phyloP scores from a whole-genome alignment of 495 filamentous ascomycete genomes.

The Penicilliopsis zonata region DNA sequence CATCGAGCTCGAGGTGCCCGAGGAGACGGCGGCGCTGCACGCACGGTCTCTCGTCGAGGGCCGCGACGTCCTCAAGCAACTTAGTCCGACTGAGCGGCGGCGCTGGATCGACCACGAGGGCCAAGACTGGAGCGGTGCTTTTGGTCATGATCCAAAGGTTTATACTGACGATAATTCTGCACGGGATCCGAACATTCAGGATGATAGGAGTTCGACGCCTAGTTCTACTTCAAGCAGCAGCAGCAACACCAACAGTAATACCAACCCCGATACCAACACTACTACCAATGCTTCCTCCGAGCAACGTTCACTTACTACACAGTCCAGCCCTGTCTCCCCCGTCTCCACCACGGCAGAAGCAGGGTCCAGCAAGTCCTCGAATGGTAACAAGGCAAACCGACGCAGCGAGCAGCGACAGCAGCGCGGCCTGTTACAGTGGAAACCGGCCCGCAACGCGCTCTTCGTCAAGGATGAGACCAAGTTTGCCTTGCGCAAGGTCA shows the following conservation, averaged over 20 bases:
- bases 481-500: slow-evolving; percentile 32
- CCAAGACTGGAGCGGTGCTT: slow-evolving; percentile 82
- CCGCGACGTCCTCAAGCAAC: slow-evolving; percentile 64
- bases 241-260: slow-evolving; percentile 5
- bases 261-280: slow-evolving; percentile 11
- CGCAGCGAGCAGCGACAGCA: slow-evolving; percentile 39
- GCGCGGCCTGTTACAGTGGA: slow-evolving; percentile 44
- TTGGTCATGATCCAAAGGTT: slow-evolving; percentile 51
- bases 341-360: background rate
- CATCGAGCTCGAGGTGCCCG: slow-evolving; percentile 57
- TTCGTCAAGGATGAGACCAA: slow-evolving; percentile 42
- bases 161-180: slow-evolving; percentile 46
- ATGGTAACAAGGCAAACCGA: slow-evolving; percentile 22
- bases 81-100: slow-evolving; percentile 53
- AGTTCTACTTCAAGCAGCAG: slow-evolving; percentile 1
- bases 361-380: slow-evolving; percentile 5
- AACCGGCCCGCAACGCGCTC: slow-evolving; percentile 37
- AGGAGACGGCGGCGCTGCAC: slow-evolving; percentile 56
- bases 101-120: slow-evolving; percentile 74
- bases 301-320: background rate
- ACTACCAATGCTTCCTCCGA: too few species aligned
- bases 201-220: slow-evolving; percentile 1
- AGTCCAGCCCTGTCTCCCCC: background rate
- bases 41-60: slow-evolving; percentile 65
- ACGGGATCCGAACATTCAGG: slow-evolving; percentile 42